Evolutionary conservation across 352 stramenopile genomes (phyloP).

Genomic region (Elongisporangium prolatum): DNA sequence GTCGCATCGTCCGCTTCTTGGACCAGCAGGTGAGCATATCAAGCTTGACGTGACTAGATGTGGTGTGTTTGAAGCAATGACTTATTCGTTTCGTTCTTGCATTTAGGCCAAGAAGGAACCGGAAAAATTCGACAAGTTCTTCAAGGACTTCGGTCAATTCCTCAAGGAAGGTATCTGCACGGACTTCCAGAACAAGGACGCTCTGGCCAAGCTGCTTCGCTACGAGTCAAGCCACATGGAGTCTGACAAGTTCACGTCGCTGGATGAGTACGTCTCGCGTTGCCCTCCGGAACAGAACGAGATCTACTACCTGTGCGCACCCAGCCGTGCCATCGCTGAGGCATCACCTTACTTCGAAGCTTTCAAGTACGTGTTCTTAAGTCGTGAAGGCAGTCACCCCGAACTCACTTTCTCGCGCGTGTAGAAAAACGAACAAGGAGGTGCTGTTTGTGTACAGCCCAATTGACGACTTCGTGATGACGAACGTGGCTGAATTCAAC

Average conservation of each 20-base stretch:
- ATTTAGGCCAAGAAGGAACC: conserved; percentile 90
- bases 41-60: neutral
- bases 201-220: conserved; percentile 96
- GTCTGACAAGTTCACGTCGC: conserved; percentile 87
- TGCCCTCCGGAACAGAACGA: conserved; percentile 95
- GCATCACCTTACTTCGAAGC: conserved; percentile 98
- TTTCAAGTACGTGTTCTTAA: conserved; percentile 90
- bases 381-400: neutral
- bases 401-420: conserved; percentile 6
- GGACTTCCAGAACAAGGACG: conserved; percentile 87
- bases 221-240: conserved; percentile 97
- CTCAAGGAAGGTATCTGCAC: conserved; percentile 98
- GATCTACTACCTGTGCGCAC: conserved; percentile 99
- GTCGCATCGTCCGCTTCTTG: conserved; percentile 88
- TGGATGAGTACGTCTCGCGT: conserved; percentile 99
- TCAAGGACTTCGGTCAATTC: conserved; percentile 96
- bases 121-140: conserved; percentile 98
- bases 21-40: conserved; percentile 49
- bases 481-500: conserved; percentile 97
- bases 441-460: conserved; percentile 98
- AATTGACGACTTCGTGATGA: conserved; percentile 99
- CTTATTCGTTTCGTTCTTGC: neutral
- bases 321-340: conserved; percentile 92
- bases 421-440: conserved; percentile 88
- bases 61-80: neutral